A percentile compares a stretch with the other conserved stretches of the same genome.
phyloP scores from a whole-genome alignment of 192 early-diverging fungal genomes.

The Coemansia javaensis region DNA sequence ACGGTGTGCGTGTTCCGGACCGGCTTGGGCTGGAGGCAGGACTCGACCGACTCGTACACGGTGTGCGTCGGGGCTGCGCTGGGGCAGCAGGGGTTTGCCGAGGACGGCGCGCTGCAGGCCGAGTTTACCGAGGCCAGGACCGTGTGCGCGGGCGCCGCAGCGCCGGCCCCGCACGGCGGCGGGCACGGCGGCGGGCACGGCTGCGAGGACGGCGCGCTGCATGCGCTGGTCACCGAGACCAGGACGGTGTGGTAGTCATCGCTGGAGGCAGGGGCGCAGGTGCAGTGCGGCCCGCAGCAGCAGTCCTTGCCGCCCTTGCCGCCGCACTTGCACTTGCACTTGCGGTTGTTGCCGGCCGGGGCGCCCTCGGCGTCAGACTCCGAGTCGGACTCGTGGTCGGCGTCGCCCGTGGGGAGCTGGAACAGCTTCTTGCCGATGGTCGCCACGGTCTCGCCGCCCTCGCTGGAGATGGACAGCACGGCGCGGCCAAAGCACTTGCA shows the following conservation, averaged over 20 bases:
- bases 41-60: constrained; percentile 12
- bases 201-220: too few species aligned
- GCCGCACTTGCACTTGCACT: constrained; percentile 11
- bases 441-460: constrained; percentile 15
- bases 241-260: constrained; percentile 32
- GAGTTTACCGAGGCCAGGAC: too few species aligned
- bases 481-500: constrained; percentile 38
- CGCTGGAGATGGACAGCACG: constrained; percentile 24
- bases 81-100: not conserved
- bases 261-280: constrained; percentile 13
- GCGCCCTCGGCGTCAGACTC: constrained; percentile 16
- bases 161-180: too few species aligned
- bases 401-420: not conserved
- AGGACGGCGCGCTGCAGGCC: constrained; percentile 3
- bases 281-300: constrained; percentile 24
- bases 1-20: constrained; percentile 15
- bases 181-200: too few species aligned
- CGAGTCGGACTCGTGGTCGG: constrained; percentile 12
- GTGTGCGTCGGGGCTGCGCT: constrained; percentile 1
- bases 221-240: constrained; percentile 16
- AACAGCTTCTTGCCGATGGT: constrained; percentile 41
- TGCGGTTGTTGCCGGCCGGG: constrained; percentile 11
- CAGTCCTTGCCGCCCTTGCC: constrained; percentile 18
- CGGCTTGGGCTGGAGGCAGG: not conserved
- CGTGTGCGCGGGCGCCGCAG: too few species aligned